phyloP scores from a whole-genome alignment of 2,329 filamentous ascomycete species.

The Colletotrichum aenigma region DNA sequence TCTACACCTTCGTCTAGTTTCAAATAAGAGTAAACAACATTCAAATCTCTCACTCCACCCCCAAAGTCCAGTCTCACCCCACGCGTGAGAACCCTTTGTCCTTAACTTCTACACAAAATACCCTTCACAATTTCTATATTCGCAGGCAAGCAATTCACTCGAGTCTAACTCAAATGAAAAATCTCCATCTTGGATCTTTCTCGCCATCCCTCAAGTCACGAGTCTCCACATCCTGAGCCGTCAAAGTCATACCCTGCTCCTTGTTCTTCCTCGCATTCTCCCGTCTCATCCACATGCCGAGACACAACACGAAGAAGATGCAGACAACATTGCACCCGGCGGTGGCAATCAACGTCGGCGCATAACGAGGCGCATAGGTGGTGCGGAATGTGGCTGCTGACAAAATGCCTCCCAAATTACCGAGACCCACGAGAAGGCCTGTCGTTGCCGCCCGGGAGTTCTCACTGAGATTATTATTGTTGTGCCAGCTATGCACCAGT shows the following conservation, averaged over 20 bases:
- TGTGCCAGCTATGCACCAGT: constrained; percentile 54
- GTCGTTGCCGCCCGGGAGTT: constrained; percentile 48
- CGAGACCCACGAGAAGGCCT: constrained; percentile 51
- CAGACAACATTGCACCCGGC: constrained; percentile 47
- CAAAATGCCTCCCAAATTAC: constrained; percentile 50
- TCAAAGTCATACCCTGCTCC: constrained; percentile 36
- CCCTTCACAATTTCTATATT: too few species aligned
- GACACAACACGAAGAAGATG: constrained; percentile 38
- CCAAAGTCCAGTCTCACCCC: background rate
- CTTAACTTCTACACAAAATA: accelerated
- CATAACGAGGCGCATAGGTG: constrained; percentile 52
- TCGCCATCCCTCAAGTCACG: constrained; percentile 41
- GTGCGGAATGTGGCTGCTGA: constrained; percentile 42
- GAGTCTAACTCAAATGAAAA: constrained; percentile 23
- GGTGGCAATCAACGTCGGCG: constrained; percentile 45
- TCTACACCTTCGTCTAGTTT: accelerated
- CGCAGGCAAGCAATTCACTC: too few species aligned
- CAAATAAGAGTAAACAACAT: accelerated
- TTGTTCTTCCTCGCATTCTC: constrained; percentile 45
- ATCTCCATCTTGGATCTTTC: constrained; percentile 39
- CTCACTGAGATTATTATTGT: constrained; percentile 48
- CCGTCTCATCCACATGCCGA: constrained; percentile 49
- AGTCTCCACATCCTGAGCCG: constrained; percentile 42
- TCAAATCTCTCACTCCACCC: accelerated
- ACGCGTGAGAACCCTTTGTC: background rate